Evolutionary conservation across 164 flowering plant genomes (phyloP), one percentile per base, ranked within the genome.

Genomic region (Platanus orientalis): DNA sequence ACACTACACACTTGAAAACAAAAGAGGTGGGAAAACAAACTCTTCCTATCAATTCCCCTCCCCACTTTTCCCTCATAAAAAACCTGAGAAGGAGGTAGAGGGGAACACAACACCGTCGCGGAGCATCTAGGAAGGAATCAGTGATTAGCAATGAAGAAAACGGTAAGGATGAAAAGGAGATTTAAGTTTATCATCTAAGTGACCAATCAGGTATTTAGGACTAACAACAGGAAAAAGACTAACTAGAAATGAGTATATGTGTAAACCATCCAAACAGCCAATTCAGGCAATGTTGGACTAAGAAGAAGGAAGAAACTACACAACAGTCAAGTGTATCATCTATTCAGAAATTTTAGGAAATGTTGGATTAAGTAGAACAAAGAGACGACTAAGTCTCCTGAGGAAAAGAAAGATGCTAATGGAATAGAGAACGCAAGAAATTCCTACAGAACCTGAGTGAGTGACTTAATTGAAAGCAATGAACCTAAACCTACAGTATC

Each of bases 21-120:
- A 69, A 71, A 65, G 59, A 30, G 25, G 68, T 13, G 48, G 59
- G 49, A 50, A 23, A n/a, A 44, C 39, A 42, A 49, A 44, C 57
- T 44, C 40, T 23, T 57, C 62, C 60, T 23, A 61, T 57, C 29
- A 54, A 61, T 66, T 52, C 66, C 79, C 84, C 71, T 60, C 57
- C 72, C 81, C 74, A 74, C 70, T 76, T 79, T 83, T 73, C 66
- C 67, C 69, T 64, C 65, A 59, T 58, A 68, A 84, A 85, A 83
- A 78, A 59, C 58, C 58, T 32, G 71, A 60, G 74, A 80, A 78
- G 71, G 53, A 54, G 70, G 77, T 36, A 55, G 67, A 62, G 70
- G 71, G 76, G 73, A 65, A 57, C 28, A 21, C 3, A 58, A 62
- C 65, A 64, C 77, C 63, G 65, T 24, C 39, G 19, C 57, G 54